phyloP scores from a whole-genome alignment of 495 filamentous ascomycete species.

The Tuber borchii region DNA sequence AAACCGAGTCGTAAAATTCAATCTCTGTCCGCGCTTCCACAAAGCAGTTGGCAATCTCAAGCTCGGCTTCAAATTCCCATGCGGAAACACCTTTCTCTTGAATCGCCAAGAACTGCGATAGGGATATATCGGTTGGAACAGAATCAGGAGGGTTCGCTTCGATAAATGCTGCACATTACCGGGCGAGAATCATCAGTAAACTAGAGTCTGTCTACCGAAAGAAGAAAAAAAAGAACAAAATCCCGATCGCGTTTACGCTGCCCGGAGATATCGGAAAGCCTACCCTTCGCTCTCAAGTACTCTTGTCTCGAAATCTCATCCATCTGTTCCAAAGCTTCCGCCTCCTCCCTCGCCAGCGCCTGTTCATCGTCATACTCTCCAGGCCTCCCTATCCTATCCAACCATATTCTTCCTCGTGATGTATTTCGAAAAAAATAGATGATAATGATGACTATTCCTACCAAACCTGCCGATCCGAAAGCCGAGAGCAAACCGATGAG shows the following conservation, averaged over 20 bases:
- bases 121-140: conserved; percentile 87
- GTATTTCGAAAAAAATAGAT: conserved; percentile 96
- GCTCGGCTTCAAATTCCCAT: conserved; percentile 96
- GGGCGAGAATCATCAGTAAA: conserved; percentile 3
- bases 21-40: conserved; percentile 94
- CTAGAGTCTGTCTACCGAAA: neutral
- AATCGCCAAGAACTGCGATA: conserved; percentile 95
- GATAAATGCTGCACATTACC: conserved; percentile 63
- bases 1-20: conserved; percentile 96
- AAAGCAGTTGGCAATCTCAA: conserved; percentile 98
- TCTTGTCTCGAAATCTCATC: conserved; percentile 85
- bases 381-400: conserved; percentile 87
- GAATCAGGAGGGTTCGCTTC: conserved; percentile 94
- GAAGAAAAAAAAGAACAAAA: neutral
- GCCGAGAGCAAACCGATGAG: conserved; percentile 94
- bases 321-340: conserved; percentile 89
- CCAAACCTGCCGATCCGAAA: conserved; percentile 82
- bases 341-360: conserved; percentile 83
- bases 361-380: conserved; percentile 98
- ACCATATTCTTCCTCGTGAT: conserved; percentile 75
- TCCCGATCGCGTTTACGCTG: neutral
- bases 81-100: conserved; percentile 98
- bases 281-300: conserved; percentile 94
- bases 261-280: conserved; percentile 20
- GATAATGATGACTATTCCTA: conserved; percentile 69